These are phyloP conservation scores for Monilinia polystroma DNA, from an alignment of 2,329 filamentous ascomycete species.

Conservation along the genomic window DNA sequence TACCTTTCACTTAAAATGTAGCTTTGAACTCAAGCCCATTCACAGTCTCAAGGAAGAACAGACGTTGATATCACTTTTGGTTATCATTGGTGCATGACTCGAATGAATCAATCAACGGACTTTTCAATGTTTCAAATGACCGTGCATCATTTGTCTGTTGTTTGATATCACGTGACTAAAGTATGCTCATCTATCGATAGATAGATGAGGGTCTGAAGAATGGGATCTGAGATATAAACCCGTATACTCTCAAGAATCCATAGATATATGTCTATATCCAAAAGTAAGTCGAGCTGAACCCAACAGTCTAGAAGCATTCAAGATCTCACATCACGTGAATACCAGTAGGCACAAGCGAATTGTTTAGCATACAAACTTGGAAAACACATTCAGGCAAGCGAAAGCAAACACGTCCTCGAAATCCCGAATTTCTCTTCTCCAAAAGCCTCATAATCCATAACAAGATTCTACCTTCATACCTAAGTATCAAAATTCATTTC, in stretches of 20 bases:
- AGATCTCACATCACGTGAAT: background rate
- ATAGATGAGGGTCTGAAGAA: background rate
- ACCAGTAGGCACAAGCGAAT: conserved; percentile 13
- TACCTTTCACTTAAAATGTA: too few relatives aligned
- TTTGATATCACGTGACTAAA: background rate
- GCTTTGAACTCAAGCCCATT: too few relatives aligned
- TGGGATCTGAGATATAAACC: background rate
- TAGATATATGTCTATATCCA: background rate
- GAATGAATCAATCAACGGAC: background rate
- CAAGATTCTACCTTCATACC: conserved; percentile 1
- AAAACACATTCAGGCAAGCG: conserved; percentile 5
- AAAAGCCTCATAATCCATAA: background rate
- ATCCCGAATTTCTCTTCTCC: conserved; percentile 6
- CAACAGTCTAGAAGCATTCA: background rate
- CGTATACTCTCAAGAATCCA: too few relatives aligned
- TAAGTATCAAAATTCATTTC: conserved; percentile 10
- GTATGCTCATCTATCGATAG: background rate
- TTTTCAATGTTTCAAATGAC: background rate
- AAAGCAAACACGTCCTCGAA: conserved; percentile 12
- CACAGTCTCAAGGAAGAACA: too few relatives aligned
- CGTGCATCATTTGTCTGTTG: background rate
- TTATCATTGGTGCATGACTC: background rate
- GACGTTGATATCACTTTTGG: too few relatives aligned
- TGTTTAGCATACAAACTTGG: background rate
- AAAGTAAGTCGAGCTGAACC: background rate